Percentiles rank a stretch among this genome's conserved stretches.
Conservation (phyloP, 2,329 filamentous ascomycete species). For the Aspergillus tanneri region DNA sequence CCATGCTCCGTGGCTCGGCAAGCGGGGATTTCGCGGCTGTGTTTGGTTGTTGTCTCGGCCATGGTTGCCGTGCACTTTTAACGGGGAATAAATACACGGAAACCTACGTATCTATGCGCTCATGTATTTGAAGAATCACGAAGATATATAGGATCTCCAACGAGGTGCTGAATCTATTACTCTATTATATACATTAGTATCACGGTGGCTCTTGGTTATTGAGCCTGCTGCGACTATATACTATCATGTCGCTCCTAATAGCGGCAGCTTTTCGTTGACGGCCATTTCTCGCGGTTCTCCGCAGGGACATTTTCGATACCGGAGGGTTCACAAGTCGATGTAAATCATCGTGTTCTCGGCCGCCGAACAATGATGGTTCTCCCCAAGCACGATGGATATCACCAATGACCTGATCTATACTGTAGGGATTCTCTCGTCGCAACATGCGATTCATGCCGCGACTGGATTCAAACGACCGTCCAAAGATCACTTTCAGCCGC, state of each 20-base stretch:
- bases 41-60: too few species aligned
- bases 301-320: slow-evolving; percentile 13
- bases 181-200: background rate
- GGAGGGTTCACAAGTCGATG: slow-evolving; percentile 26
- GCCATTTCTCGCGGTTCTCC: slow-evolving; percentile 4
- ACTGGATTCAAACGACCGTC: slow-evolving; percentile 28
- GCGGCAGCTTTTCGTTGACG: background rate
- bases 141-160: too few species aligned
- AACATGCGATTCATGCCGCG: slow-evolving; percentile 37
- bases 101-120: too few species aligned
- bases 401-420: slow-evolving; percentile 27
- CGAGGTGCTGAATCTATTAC: too few species aligned
- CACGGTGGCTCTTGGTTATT: too few species aligned
- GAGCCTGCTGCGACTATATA: background rate
- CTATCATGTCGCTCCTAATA: background rate
- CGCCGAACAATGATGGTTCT: slow-evolving; percentile 28
- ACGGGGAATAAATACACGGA: too few species aligned
- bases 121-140: too few species aligned
- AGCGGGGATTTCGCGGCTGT: too few species aligned
- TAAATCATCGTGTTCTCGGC: slow-evolving; percentile 21
- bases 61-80: too few species aligned
- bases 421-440: slow-evolving; percentile 38
- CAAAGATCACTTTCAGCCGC: slow-evolving; percentile 41
- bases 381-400: slow-evolving; percentile 40
- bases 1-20: slow-evolving; percentile 1